phyloP scores from a whole-genome alignment of 768 basidiomycete genomes.

The Rossbeevera mucosa region DNA sequence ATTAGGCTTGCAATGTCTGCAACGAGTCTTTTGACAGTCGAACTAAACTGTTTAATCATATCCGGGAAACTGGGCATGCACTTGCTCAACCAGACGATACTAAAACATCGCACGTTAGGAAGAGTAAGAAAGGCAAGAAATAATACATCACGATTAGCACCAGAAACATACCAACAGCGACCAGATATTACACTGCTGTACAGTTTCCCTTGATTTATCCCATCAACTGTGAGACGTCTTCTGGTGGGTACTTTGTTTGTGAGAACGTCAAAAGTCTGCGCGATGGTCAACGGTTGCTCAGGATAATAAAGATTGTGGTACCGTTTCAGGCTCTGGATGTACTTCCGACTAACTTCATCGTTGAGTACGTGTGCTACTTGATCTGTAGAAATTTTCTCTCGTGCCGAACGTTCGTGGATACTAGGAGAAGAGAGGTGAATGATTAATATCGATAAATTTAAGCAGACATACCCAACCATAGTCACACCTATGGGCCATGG shows the following conservation, averaged over 20 bases:
- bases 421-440: conserved; percentile 34
- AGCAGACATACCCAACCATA: conserved; percentile 82
- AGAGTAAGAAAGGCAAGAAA: conserved; percentile 30
- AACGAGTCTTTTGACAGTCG: conserved; percentile 56
- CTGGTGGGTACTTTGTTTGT: conserved; percentile 94
- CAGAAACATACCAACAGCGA: conserved; percentile 6
- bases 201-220: conserved; percentile 42
- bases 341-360: conserved; percentile 98
- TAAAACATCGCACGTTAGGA: conserved; percentile 28
- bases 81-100: conserved; percentile 37
- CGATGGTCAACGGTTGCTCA: conserved; percentile 5
- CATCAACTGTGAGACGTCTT: conserved; percentile 90
- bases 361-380: conserved; percentile 98
- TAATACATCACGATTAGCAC: conserved; percentile 9
- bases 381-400: conserved; percentile 96
- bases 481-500: conserved; percentile 99
- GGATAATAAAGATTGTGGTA: conserved; percentile 29
- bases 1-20: conserved; percentile 65
- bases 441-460: neutral
- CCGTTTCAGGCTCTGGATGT: conserved; percentile 97
- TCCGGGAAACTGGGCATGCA: conserved; percentile 69
- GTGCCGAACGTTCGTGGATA: conserved; percentile 96
- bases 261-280: conserved; percentile 87
- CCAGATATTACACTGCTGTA: conserved; percentile 1
- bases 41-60: conserved; percentile 72